Base-by-base conservation (phyloP, 1,284 basidiomycete species). In the Cryptococcus sp. region DNA sequence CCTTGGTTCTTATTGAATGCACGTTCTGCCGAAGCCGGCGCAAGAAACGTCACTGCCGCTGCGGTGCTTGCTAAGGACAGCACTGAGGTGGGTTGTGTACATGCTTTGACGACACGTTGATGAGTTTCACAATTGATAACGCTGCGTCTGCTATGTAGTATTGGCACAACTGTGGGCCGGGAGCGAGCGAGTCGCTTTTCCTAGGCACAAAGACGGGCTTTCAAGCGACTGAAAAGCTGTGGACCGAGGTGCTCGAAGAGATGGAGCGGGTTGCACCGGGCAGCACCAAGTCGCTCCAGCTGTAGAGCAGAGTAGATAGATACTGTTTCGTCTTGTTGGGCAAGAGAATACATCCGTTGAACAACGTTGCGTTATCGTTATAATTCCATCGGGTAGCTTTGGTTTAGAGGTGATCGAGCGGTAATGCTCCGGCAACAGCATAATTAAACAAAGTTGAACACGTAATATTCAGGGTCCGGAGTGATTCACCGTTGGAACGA, bases 21-120 rank as follows among this genome's bases (percentile, higher is more conserved):
- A 8, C 51, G 61, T 19, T 41, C 34, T 20, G 46, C 54, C 19
- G 39, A 37, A 3, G 56, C 45, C 6, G 61, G 52, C 13, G 61
- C 61, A 1, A 49, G 51, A 17, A 58, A 53, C 38, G 16, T 59
- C 11, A 56, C 61, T 26, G 46, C 52, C 16, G 57, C 61, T 3
- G 50, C 45, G 13, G 50, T 50, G 5, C 44, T 44, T 19, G 40
- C 46, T 19, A 47, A 48, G 11, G 60, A 58, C 13, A 54, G 46
- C 38, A 43, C 50, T 22, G 60, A 62, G 38, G 60, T 62, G 43
- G 46, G 61, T 57, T 19, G 25, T 20, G 11, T 20, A 2, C 29
- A 10, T 34, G n/a, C n/a, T 10, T 10, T 34, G 8, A 13, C 29
- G 29, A 10, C n/a, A n/a, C n/a, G n/a, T n/a, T n/a, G n/a, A n/a